phyloP scores from a whole-genome alignment of 495 filamentous ascomycete species.

The Mytilinidion resinicola region DNA sequence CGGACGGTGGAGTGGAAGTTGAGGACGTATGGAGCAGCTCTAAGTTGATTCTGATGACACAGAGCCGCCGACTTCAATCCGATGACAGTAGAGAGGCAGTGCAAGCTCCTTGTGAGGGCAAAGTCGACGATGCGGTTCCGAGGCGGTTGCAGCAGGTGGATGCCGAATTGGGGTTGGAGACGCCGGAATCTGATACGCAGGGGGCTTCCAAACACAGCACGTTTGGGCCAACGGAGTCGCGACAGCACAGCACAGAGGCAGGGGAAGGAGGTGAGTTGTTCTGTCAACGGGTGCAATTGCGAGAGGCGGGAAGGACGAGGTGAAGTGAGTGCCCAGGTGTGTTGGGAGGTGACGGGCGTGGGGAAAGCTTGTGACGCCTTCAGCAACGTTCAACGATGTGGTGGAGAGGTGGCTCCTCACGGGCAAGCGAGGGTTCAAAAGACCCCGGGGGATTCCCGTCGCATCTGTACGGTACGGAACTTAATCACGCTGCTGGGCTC shows the following conservation, averaged over 20 bases:
- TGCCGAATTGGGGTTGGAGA: neutral
- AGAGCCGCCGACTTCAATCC: neutral
- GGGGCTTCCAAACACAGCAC: neutral
- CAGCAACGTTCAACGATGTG: no score
- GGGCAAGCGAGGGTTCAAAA: no score
- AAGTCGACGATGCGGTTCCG: neutral
- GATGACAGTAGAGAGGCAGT: neutral
- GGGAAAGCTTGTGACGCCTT: no score
- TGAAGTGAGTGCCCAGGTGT: no score
- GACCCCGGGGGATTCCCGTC: neutral
- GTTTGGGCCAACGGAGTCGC: neutral
- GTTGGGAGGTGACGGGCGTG: no score
- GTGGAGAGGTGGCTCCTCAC: no score
- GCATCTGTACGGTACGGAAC: slow-evolving; percentile 3
- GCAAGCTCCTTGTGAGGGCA: neutral
- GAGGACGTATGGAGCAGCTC: neutral
- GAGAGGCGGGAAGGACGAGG: neutral
- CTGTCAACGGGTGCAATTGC: neutral
- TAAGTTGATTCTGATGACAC: neutral
- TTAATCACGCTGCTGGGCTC: neutral
- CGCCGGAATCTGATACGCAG: slow-evolving; percentile 4
- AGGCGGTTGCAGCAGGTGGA: neutral
- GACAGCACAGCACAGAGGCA: neutral
- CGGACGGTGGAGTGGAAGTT: neutral
- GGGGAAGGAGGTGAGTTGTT: neutral